Base-by-base conservation (phyloP, 2,329 filamentous ascomycete species). In the Dothideomycetes sp. region DNA sequence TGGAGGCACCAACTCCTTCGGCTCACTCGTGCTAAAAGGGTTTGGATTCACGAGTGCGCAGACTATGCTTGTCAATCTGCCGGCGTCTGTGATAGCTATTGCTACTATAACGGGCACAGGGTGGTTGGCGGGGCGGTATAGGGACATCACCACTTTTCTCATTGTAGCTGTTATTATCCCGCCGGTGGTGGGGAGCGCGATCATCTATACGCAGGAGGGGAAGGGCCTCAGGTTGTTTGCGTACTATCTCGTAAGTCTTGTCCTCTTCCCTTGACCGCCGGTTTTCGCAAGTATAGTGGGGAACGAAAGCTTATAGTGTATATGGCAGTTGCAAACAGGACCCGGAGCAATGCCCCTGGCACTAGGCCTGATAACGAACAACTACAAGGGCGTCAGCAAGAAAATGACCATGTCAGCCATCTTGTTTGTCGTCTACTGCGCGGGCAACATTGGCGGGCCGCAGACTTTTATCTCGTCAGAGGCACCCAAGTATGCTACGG, bases 301-400 rank as follows among this genome's bases (percentile, higher is more conserved):
- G n/a, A n/a, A n/a, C n/a, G n/a, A n/a, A n/a, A n/a, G n/a, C n/a
- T n/a, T n/a, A n/a, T n/a, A n/a, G n/a, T n/a, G n/a, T n/a, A n/a
- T n/a, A n/a, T n/a, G n/a, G n/a, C n/a, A 27, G 8, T 60, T 77
- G 3, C 67, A 68, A 1, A 67, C 69, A 0, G 72, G 72, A 0
- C 68, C 73, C 0, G 62, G 69, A 0, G 68, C 68, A 2, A 64
- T 77, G 56, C 73, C 74, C 0, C 62, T 78, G 2, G 64, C 65
- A 9, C 63, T 77, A 69, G 64, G 0, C 12, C 64, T 42, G 68
- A 68, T n/a, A 69, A 72, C 57, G 67, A 70, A 48, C 61, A 68
- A 50, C 52, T 70, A 70, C 63, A 2, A 62, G 56, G n/a, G 68
- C 64, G 2, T 52, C 64, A 35, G 48, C 1, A 59, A 59, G 43